A percentile compares a stretch with the other conserved stretches of the same genome.
Conservation (phyloP, 495 filamentous ascomycete genomes). For the Astrocystis sublimbata region DNA sequence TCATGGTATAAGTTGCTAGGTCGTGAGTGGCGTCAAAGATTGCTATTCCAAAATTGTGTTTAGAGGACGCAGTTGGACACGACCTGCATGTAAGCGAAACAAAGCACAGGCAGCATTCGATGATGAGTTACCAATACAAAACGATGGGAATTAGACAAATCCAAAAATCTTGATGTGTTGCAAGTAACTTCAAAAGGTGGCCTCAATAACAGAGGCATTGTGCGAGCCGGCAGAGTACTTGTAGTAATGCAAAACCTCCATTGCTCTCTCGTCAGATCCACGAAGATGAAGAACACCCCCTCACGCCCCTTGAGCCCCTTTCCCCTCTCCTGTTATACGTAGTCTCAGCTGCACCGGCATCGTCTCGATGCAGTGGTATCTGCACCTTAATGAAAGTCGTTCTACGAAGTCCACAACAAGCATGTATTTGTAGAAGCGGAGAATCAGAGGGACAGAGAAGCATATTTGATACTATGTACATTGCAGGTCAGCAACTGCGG, state of each 20-base stretch:
- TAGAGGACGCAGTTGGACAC: background rate
- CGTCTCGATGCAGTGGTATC: no score
- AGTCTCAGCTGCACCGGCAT: background rate
- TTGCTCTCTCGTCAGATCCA: conserved; percentile 15
- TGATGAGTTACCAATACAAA: background rate
- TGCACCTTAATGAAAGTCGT: no score
- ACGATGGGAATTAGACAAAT: background rate
- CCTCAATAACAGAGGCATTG: background rate
- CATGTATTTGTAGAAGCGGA: no score
- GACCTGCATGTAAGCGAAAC: conserved; percentile 3
- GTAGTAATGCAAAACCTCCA: background rate
- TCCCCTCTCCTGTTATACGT: background rate
- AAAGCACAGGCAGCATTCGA: background rate
- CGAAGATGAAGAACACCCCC: conserved; percentile 1
- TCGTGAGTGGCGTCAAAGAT: background rate
- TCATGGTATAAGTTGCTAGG: background rate
- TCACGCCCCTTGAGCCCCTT: background rate
- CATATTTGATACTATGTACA: background rate
- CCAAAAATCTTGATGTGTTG: background rate
- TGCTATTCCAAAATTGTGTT: no score
- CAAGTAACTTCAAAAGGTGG: background rate
- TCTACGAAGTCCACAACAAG: background rate
- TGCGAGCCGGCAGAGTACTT: background rate
- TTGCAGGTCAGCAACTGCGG: background rate
- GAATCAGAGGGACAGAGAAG: background rate